Evolutionary conservation across 169 alveolate genomes (phyloP), one percentile per base, ranked within the genome.

Genomic region (Eimeria acervulina): DNA sequence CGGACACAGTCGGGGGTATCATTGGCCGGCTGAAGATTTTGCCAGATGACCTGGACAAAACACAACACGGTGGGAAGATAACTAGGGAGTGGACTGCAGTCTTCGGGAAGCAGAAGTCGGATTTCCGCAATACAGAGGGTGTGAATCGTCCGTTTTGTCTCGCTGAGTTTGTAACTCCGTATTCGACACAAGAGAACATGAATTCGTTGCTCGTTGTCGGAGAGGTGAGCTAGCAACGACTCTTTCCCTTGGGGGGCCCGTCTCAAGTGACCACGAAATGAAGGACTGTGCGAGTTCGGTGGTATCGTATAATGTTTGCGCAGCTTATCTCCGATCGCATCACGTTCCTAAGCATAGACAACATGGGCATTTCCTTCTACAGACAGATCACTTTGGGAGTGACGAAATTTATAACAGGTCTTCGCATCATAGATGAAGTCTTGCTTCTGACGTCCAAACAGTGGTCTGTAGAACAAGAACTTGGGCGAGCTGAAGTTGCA

Each of bases 281-380:
- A 26, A 47, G 23, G 42, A 0, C 52, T 21, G 19, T 36, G 36
- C 38, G 19, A 31, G 31, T n/a, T 44, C 76, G 3, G 52, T 17
- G 28, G 76, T 51, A 55, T 31, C 23, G 15, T 36, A 0, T 87
- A 5, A 36, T 40, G 47, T 63, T 61, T 59, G 68, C 36, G 59
- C 96, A 92, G 94, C 94, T 93, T 15, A 74, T 93, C 23, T 47
- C 96, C 17, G 96, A 93, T n/a, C 96, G 96, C 44, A 55, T 93
- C 26, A 76, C 90, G 10, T 93, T 93, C 42, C 68, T 93, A 52
- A 72, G 90, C 47, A 51, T 83, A 44, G 68, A 63, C 44, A 63
- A 83, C 89, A 66, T 19, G 40, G 36, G 78, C 38, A 36, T 93
- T 17, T 33, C 85, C 23, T 93, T 93, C 26, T 93, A 93, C 36